phyloP scores from a whole-genome alignment of 2,329 filamentous ascomycete species.

The Albifimbria verrucaria region DNA sequence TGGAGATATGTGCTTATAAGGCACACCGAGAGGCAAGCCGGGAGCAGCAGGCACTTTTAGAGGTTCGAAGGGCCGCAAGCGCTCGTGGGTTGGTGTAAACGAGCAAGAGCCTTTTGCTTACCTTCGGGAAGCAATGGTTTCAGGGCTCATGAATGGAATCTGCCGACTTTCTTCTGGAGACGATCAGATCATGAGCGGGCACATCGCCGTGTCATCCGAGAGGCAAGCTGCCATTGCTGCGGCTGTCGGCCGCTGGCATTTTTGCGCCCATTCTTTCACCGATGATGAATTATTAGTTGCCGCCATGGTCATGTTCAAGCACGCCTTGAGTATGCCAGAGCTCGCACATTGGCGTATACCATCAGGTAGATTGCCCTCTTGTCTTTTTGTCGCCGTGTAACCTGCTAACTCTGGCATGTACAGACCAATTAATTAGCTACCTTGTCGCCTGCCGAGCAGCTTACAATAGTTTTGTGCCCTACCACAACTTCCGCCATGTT shows the following conservation, averaged over 20 bases:
- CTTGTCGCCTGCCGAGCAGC: constrained; percentile 83
- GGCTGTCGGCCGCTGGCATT: constrained; percentile 77
- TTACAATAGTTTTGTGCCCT: constrained; percentile 96
- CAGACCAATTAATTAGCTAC: constrained; percentile 80
- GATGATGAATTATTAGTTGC: constrained; percentile 89
- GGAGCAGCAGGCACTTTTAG: constrained; percentile 69
- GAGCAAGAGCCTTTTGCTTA: constrained; percentile 87
- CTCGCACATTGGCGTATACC: constrained; percentile 77
- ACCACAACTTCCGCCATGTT: constrained; percentile 97
- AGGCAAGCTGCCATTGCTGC: constrained; percentile 63
- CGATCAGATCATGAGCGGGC: constrained; percentile 59
- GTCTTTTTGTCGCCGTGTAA: background rate
- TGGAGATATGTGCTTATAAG: constrained; percentile 81
- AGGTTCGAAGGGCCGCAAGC: constrained; percentile 74
- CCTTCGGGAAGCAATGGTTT: constrained; percentile 89
- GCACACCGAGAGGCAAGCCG: constrained; percentile 72
- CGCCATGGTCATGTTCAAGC: constrained; percentile 84
- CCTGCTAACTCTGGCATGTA: constrained; percentile 7
- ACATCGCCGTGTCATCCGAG: constrained; percentile 65
- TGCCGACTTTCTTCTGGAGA: constrained; percentile 67
- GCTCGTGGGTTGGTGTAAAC: constrained; percentile 87
- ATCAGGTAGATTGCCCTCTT: constrained; percentile 54
- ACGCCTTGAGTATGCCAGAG: constrained; percentile 79
- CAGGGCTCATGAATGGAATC: constrained; percentile 83
- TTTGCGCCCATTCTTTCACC: constrained; percentile 83